Evolutionary conservation across 1,284 basidiomycete genomes (phyloP), one percentile per base, ranked within the genome.

Genomic region (Leccinum variabile): DNA sequence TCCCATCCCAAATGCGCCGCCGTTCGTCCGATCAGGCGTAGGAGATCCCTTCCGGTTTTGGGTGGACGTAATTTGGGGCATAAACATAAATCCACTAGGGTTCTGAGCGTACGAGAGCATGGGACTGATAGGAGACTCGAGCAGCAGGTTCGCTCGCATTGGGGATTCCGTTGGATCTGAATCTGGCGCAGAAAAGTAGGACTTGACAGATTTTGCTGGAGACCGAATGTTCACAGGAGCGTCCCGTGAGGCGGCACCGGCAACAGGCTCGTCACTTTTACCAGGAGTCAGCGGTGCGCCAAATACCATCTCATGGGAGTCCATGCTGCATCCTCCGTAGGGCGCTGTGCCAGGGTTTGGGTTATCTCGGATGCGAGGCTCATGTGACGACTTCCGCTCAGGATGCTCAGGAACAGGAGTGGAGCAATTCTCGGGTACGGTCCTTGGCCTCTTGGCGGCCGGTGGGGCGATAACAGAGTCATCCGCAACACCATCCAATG

Each of bases 131-230:
- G 77, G 76, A 0, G 78, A 79, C 25, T 74, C 71, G 3, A 74
- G 66, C 53, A 71, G 60, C 54, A 77, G 33, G 55, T 75, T 76
- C 28, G 57, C 64, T 35, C 61, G 66, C 49, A 72, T 61, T 14
- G 65, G 74, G 13, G 75, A 74, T 57, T 71, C 73, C 9, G 71
- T 72, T 11, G 72, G 68, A 35, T 77, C 77, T 22, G 79, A 80
- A 22, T 75, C 80, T 4, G 78, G 78, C 3, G 78, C 79, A 32
- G 81, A 82, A 65, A 80, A 78, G 63, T 76, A 76, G 5, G 80
- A 80, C 66, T 74, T 79, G 63, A 67, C 67, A 49, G 70, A 72
- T 62, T 72, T 72, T 13, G 74, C 64, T 32, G 78, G 75, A n/a
- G 78, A 71, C 13, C 72, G 60, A 54, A 67, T 62, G 44, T 66